Percentiles rank a stretch among this genome's conserved stretches.
phyloP scores from a whole-genome alignment of 1,284 basidiomycete species.

The Trametes pubescens region DNA sequence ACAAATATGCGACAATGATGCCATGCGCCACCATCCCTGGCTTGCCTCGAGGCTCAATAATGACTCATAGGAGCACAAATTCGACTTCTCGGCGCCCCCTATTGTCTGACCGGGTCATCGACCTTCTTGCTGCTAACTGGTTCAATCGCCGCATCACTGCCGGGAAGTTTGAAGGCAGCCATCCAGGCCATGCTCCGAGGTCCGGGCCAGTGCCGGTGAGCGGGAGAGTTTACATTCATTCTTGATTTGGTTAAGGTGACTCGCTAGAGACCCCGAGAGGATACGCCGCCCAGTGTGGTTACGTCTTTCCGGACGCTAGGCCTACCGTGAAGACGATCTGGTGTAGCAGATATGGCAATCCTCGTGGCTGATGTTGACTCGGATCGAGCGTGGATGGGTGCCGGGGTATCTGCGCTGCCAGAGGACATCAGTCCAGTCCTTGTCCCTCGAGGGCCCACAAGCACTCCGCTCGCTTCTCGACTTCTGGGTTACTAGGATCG shows the following conservation, averaged over 20 bases:
- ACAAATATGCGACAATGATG: constrained; percentile 2
- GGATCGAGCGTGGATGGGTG: too few relatives aligned
- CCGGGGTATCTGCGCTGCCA: too few relatives aligned
- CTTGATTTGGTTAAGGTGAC: background rate
- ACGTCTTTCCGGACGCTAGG: background rate
- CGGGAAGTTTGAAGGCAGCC: background rate
- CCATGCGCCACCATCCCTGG: too few relatives aligned
- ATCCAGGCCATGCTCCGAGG: background rate
- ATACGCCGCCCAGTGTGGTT: too few relatives aligned
- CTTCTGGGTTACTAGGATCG: too few relatives aligned
- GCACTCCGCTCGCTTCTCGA: too few relatives aligned
- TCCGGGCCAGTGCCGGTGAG: background rate
- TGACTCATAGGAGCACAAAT: background rate
- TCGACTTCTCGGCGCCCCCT: background rate
- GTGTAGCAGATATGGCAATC: background rate
- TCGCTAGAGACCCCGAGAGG: background rate
- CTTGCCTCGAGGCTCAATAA: background rate
- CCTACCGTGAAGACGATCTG: background rate
- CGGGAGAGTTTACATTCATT: background rate
- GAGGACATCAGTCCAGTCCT: too few relatives aligned
- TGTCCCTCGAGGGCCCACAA: background rate
- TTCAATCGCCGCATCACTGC: background rate
- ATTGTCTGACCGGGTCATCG: background rate
- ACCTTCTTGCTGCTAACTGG: background rate
- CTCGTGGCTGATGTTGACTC: background rate